phyloP scores from a whole-genome alignment of 352 stramenopile species.

The Halophytophthora batemanensis region DNA sequence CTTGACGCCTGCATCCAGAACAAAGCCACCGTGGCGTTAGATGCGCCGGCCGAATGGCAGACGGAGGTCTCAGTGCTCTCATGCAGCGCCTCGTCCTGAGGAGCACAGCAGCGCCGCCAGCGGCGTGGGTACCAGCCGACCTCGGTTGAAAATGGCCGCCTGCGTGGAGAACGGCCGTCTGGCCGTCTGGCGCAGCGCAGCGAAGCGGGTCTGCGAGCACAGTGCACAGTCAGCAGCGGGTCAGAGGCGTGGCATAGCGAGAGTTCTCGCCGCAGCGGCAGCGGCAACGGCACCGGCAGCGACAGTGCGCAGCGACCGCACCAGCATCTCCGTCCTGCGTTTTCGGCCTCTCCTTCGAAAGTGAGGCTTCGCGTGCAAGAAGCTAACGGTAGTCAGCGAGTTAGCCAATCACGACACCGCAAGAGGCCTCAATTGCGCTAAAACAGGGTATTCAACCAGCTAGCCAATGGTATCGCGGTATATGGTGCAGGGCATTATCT shows the following conservation, averaged over 20 bases:
- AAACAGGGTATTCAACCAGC: too few species aligned
- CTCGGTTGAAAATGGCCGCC: slow-evolving; percentile 57
- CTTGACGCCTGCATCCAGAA: slow-evolving; percentile 48
- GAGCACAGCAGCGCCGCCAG: background rate
- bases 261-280: background rate
- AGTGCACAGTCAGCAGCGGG: background rate
- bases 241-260: background rate
- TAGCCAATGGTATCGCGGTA: too few species aligned
- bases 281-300: background rate
- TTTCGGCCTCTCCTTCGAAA: too few species aligned
- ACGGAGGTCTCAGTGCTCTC: background rate
- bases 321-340: too few species aligned
- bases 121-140: slow-evolving; percentile 1
- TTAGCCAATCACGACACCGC: too few species aligned
- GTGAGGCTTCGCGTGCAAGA: too few species aligned
- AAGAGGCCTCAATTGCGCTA: too few species aligned
- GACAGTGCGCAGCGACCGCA: too few species aligned
- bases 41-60: background rate
- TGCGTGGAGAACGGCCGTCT: slow-evolving; percentile 45
- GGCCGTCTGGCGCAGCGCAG: slow-evolving; percentile 13
- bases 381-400: too few species aligned
- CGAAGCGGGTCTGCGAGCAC: slow-evolving; percentile 28
- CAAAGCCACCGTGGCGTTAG: slow-evolving; percentile 3
- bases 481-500: too few species aligned
- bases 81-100: background rate